A percentile compares a stretch with the other conserved stretches of the same genome.
Conservation (phyloP, 208 protist species). For the Leishmania arabica region DNA sequence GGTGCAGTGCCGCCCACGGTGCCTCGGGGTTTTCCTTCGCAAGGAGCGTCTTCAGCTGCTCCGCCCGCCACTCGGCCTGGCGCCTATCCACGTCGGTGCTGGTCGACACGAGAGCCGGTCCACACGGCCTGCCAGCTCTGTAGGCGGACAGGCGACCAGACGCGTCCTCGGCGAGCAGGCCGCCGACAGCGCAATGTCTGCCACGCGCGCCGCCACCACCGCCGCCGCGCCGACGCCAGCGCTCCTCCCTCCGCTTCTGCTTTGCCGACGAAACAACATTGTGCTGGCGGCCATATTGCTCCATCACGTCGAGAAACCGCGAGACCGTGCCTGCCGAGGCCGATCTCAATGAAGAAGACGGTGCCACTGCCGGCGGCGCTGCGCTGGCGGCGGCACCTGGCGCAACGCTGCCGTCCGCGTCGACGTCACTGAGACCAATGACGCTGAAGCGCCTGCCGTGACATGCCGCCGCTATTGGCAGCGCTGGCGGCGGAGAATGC, state of each 20-base stretch:
- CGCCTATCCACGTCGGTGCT: conserved; percentile 35
- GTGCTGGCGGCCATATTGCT: conserved; percentile 39
- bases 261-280: conserved; percentile 16
- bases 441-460: conserved; percentile 8
- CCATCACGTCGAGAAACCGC: conserved; percentile 56
- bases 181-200: conserved; percentile 6
- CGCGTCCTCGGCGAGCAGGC: conserved; percentile 62
- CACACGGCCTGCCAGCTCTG: conserved; percentile 53
- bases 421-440: conserved; percentile 17
- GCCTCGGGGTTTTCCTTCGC: conserved; percentile 48
- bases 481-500: not conserved
- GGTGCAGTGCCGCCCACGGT: conserved; percentile 68
- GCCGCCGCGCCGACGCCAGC: conserved; percentile 31
- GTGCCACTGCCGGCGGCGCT: not conserved
- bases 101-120: conserved; percentile 50
- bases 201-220: not conserved
- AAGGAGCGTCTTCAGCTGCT: conserved; percentile 57
- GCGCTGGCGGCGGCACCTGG: not conserved
- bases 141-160: conserved; percentile 68
- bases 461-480: not conserved
- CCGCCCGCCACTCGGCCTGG: conserved; percentile 59
- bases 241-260: conserved; percentile 32
- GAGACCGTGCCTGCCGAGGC: conserved; percentile 38
- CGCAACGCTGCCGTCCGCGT: not conserved
- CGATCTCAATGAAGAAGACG: not conserved